Evolutionary conservation across 176 grass and related monocot species (phyloP), one percentile per base, ranked within the genome.

Genomic region (Echinochloa phyllopogon): DNA sequence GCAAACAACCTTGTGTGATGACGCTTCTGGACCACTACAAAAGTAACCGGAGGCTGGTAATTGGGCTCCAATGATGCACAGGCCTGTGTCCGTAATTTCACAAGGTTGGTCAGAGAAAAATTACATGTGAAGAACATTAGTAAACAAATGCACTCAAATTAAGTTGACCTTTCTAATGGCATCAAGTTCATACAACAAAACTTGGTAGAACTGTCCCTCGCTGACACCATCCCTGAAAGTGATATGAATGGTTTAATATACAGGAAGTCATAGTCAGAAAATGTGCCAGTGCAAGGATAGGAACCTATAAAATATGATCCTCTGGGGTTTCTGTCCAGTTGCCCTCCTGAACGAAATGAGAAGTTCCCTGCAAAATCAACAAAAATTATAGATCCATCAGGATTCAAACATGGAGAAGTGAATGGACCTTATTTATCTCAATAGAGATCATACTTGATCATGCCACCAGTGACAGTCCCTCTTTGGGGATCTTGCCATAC

Each of bases 271-370:
- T 23, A 45, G 24, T 44, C 27, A 44, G 5, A 10, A 80, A 79
- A 69, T 9, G 74, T 84, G 69, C 81, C 41, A 18, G 69, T 69
- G 52, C 8, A 84, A 62, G 49, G 50, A 90, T 65, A 79, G 36
- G 14, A 77, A 94, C 95, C 95, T 94, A 82, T 97, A 97, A 82
- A 97, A 97, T 90, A 97, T 97, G 76, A 97, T 97, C 63, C 95
- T 83, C 78, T 94, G 90, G 20, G 95, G 95, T 84, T 97, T 97
- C 77, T 97, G 90, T 80, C 86, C 86, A 63, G 95, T 97, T 66
- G 90, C 86, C 65, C 75, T 89, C 77, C 91, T 91, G 56, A 97
- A 97, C 75, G 95, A 97, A 60, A 97, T 93, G 8, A 97, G 90
- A 65, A 97, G 90, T 68, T 97, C 95, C 86, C 95, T 97, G 83